These are phyloP conservation scores for Arabidopsis suecica DNA, from an alignment of 345 rosid species.

Conservation along the genomic window DNA sequence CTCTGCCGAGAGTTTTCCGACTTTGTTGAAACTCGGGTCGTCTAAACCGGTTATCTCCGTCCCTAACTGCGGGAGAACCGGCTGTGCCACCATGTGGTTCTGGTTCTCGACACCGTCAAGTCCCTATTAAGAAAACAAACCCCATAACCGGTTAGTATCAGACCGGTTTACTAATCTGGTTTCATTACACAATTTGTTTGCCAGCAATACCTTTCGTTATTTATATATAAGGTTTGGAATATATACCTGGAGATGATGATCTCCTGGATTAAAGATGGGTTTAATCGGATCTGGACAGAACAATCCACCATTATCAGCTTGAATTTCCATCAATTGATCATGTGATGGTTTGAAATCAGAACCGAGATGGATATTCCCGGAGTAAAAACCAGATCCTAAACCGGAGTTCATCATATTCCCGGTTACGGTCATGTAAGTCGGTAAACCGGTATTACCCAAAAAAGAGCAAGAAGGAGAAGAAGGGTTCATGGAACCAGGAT, in stretches of 20 bases:
- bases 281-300: conserved; percentile 58
- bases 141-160: not conserved
- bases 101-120: conserved; percentile 39
- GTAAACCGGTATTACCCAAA: conserved; percentile 50
- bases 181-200: conserved; percentile 2
- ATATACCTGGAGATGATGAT: conserved; percentile 57
- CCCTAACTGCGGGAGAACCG: conserved; percentile 44
- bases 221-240: not conserved
- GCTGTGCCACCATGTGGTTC: conserved; percentile 35
- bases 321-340: conserved; percentile 69
- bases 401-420: conserved; percentile 47
- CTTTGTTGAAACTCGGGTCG: conserved; percentile 66
- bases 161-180: conserved; percentile 6
- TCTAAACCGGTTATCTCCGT: conserved; percentile 67
- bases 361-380: conserved; percentile 51
- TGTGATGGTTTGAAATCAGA: conserved; percentile 56
- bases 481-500: conserved; percentile 57
- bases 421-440: conserved; percentile 53
- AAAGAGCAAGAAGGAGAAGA: conserved; percentile 67
- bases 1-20: conserved; percentile 78
- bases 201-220: not conserved
- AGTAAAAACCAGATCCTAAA: conserved; percentile 55
- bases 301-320: conserved; percentile 67
- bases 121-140: not conserved
- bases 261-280: conserved; percentile 58